These are phyloP conservation scores for Angomonas ambiguus DNA, from an alignment of 208 protist species.

Conservation along the genomic window DNA sequence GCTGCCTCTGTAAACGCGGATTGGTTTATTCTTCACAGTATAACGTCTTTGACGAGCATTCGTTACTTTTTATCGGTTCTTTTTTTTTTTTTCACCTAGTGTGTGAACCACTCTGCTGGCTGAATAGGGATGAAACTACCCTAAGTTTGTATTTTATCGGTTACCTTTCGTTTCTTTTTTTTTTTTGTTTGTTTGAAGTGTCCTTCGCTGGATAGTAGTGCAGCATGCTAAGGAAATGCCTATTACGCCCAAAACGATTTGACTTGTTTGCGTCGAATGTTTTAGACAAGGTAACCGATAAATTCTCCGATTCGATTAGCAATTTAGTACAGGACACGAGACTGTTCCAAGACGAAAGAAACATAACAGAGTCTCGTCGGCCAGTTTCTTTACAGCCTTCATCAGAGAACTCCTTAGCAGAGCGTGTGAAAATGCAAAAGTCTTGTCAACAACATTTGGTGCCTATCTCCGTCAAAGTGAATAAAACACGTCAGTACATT, in stretches of 20 bases:
- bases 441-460: slow-evolving; percentile 42
- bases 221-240: no score
- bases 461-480: slow-evolving; percentile 47
- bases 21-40: no score
- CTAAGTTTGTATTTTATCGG: no score
- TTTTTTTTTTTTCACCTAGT: slow-evolving; percentile 1
- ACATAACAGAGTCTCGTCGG: slow-evolving; percentile 70
- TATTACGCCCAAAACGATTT: no score
- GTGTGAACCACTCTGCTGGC: no score
- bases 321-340: slow-evolving; percentile 14
- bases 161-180: no score
- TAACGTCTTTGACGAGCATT: no score
- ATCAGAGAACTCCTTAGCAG: slow-evolving; percentile 37
- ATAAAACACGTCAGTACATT: slow-evolving; percentile 53
- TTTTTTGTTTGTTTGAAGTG: no score
- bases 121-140: no score
- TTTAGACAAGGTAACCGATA: slow-evolving; percentile 21
- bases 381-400: slow-evolving; percentile 28
- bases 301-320: slow-evolving; percentile 9
- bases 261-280: neutral
- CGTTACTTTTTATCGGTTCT: no score
- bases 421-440: slow-evolving; percentile 59
- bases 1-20: no score
- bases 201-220: no score
- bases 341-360: slow-evolving; percentile 32